Evolutionary conservation across 495 filamentous ascomycete genomes (phyloP).

Genomic region (Penicillium mononematosum): DNA sequence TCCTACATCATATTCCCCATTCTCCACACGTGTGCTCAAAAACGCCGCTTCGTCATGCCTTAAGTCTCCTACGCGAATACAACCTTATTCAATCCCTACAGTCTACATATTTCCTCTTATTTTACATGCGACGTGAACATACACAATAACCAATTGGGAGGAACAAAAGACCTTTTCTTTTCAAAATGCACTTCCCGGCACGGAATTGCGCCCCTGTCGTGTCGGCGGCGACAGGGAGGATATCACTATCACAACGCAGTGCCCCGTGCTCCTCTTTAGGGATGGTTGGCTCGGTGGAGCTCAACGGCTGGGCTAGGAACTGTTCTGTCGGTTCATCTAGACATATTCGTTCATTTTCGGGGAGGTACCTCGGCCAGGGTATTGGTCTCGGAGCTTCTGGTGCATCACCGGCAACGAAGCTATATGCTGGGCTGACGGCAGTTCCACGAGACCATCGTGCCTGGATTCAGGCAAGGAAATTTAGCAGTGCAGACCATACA

Average conservation of each 20-base stretch:
- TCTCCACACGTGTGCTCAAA: slow-evolving; percentile 8
- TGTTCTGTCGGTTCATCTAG: not conserved
- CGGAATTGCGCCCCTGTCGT: slow-evolving; percentile 17
- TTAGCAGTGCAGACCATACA: slow-evolving; percentile 23
- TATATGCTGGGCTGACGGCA: not conserved
- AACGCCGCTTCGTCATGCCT: slow-evolving; percentile 29
- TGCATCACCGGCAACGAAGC: not conserved
- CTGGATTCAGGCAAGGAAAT: slow-evolving; percentile 17
- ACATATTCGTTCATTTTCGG: not conserved
- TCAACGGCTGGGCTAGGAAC: not conserved
- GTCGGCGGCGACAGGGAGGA: slow-evolving; percentile 6
- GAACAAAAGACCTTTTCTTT: not conserved
- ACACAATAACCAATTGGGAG: not conserved
- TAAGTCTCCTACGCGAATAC: slow-evolving; percentile 4
- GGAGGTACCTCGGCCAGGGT: not conserved
- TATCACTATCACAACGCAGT: slow-evolving; percentile 7
- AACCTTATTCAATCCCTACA: not conserved
- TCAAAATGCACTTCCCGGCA: slow-evolving; percentile 16
- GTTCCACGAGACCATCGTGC: not conserved
- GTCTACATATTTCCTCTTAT: not conserved
- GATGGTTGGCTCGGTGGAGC: not conserved
- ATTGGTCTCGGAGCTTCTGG: not conserved
- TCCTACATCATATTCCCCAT: not conserved
- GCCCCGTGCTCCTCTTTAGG: slow-evolving; percentile 1
- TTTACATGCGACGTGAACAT: not conserved